These are phyloP conservation scores for Sporothrix pallida DNA, from an alignment of 2,329 filamentous ascomycete species.

Conservation along the genomic window DNA sequence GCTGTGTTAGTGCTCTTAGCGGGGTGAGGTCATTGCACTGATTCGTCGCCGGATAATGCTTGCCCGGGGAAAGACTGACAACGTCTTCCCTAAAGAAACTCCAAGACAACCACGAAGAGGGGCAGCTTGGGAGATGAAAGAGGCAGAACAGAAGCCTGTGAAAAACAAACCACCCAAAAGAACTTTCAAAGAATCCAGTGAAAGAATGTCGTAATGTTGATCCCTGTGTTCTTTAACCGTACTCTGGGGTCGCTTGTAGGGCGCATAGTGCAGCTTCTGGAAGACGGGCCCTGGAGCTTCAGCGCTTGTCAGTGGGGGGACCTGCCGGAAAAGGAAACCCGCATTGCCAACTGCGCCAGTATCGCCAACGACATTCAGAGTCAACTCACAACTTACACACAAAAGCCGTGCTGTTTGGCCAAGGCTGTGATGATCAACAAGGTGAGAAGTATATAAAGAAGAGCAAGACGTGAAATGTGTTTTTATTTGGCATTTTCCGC, in stretches of 20 bases:
- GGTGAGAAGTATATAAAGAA: too few relatives aligned
- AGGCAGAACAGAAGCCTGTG: too few relatives aligned
- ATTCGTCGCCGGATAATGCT: slow-evolving; percentile 26
- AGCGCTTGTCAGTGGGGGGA: background rate
- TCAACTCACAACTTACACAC: background rate
- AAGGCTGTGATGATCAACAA: too few relatives aligned
- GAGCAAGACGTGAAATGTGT: too few relatives aligned
- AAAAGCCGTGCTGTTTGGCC: too few relatives aligned
- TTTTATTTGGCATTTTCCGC: background rate
- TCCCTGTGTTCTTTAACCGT: too few relatives aligned
- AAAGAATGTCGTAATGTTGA: background rate
- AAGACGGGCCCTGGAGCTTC: background rate
- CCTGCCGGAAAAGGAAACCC: slow-evolving; percentile 24
- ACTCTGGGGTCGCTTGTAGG: too few relatives aligned
- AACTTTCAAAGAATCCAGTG: too few relatives aligned
- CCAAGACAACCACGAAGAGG: too few relatives aligned
- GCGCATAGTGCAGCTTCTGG: background rate
- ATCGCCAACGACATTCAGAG: background rate
- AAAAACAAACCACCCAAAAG: too few relatives aligned
- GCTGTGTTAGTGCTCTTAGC: background rate
- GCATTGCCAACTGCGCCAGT: background rate
- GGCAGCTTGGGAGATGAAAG: too few relatives aligned
- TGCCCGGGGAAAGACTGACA: background rate
- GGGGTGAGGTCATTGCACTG: background rate
- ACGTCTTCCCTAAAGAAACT: too few relatives aligned